phyloP scores from a whole-genome alignment of 2,329 filamentous ascomycete species.

The Botrytis fabae region DNA sequence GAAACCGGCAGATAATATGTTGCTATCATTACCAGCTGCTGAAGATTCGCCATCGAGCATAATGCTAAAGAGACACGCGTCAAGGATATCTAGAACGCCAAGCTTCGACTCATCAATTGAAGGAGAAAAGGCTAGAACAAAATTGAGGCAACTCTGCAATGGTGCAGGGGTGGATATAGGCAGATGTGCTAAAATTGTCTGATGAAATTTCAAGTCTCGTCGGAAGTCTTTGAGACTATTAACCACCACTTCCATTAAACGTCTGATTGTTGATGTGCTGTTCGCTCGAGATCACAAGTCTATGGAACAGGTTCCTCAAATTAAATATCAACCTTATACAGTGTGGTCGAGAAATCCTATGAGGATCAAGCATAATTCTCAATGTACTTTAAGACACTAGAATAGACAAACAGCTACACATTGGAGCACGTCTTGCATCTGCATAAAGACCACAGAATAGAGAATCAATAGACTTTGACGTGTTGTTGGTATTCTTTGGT shows the following conservation, averaged over 20 bases:
- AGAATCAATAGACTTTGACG: background rate
- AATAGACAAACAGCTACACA: background rate
- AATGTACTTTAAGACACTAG: background rate
- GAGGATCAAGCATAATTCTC: background rate
- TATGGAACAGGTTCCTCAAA: background rate
- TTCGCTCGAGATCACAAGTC: background rate
- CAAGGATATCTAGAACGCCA: conserved; percentile 53
- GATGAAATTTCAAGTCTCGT: conserved; percentile 17
- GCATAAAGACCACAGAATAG: background rate
- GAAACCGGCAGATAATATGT: conserved; percentile 49
- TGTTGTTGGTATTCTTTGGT: background rate
- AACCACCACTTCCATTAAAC: background rate
- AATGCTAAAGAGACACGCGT: conserved; percentile 52
- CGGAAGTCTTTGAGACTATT: conserved; percentile 20
- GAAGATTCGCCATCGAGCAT: conserved; percentile 27
- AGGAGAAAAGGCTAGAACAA: conserved; percentile 34
- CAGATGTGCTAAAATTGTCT: conserved; percentile 37
- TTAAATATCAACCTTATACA: background rate
- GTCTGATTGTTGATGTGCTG: background rate
- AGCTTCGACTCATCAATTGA: conserved; percentile 47
- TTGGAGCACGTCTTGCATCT: background rate
- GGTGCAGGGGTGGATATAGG: conserved; percentile 33
- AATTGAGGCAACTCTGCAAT: conserved; percentile 35
- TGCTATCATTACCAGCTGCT: conserved; percentile 29
- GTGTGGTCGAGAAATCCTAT: background rate